A percentile compares a stretch with the other conserved stretches of the same genome.
Conservation (phyloP, 2,329 filamentous ascomycete genomes). For the Berkeleyomyces rouxiae region DNA sequence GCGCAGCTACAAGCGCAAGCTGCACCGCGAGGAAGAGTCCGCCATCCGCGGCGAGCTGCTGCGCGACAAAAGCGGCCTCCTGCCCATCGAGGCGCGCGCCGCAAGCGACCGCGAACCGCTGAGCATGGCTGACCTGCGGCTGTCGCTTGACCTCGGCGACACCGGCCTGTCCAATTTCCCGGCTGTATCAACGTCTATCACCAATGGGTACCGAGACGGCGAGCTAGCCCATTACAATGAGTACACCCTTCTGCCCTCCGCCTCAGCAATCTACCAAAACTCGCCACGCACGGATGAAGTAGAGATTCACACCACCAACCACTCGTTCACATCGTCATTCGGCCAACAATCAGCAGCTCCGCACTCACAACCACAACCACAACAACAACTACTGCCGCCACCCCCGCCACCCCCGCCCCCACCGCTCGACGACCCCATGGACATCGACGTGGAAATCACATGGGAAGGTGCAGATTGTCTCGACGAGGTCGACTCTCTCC, state of each 20-base stretch:
- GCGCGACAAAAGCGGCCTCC: constrained; percentile 57
- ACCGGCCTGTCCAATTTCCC: constrained; percentile 64
- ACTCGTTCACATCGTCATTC: constrained; percentile 5
- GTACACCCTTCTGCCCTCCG: constrained; percentile 35
- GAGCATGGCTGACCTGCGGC: constrained; percentile 59
- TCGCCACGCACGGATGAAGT: constrained; percentile 18
- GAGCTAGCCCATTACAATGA: constrained; percentile 53
- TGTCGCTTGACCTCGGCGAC: constrained; percentile 62
- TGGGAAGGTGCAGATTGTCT: constrained; percentile 44
- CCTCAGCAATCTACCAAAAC: constrained; percentile 14
- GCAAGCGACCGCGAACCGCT: constrained; percentile 55
- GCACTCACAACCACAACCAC: not conserved
- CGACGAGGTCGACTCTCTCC: constrained; percentile 39
- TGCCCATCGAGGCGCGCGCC: constrained; percentile 68
- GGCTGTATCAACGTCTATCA: constrained; percentile 51
- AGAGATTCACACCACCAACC: constrained; percentile 30
- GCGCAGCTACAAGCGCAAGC: constrained; percentile 55
- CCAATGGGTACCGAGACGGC: constrained; percentile 56
- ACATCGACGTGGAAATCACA: constrained; percentile 38
- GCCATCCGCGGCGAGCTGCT: constrained; percentile 56
- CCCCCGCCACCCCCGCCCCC: constrained; percentile 14
- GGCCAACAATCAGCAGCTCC: not conserved
- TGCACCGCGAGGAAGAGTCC: constrained; percentile 59
- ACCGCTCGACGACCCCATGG: constrained; percentile 33
- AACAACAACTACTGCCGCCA: not conserved